Conservation (phyloP, 192 early-diverging fungal genomes). For the Entophlyctis luteolus region DNA sequence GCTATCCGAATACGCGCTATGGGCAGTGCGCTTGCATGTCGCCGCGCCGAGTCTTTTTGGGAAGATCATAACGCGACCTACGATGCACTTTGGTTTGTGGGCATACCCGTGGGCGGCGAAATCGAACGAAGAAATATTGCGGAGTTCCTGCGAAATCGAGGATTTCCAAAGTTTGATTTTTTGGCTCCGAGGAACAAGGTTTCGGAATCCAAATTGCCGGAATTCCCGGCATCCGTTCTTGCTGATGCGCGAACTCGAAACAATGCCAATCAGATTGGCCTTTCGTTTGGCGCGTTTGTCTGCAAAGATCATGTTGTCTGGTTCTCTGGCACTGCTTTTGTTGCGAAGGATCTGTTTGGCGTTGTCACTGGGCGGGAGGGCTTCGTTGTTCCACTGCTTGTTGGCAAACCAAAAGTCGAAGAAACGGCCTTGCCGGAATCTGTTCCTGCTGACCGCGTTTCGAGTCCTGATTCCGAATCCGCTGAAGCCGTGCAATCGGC, state of each 20-base stretch:
- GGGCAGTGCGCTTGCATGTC: too few relatives aligned
- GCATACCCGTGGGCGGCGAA: neutral
- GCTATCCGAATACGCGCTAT: too few relatives aligned
- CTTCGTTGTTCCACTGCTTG: conserved; percentile 5
- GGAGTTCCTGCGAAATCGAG: neutral
- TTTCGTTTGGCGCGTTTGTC: too few relatives aligned
- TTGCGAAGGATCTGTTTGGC: neutral
- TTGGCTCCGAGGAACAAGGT: neutral
- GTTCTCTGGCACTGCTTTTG: neutral
- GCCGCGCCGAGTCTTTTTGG: too few relatives aligned
- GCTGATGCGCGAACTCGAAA: neutral
- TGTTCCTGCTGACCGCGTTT: neutral
- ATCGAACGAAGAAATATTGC: neutral
- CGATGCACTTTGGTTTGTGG: conserved; percentile 15
- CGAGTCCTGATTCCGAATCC: neutral
- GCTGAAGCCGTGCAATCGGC: neutral
- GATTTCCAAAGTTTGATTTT: neutral
- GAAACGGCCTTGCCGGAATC: too few relatives aligned
- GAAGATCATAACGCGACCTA: neutral
- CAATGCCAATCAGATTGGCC: neutral
- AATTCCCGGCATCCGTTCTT: neutral
- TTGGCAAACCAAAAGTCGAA: neutral
- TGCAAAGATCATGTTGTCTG: conserved; percentile 3
- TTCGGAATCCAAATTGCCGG: neutral
- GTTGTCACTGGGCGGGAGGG: conserved; percentile 10